Conservation (phyloP, 306 rosid species). For the Vigna radiata region DNA sequence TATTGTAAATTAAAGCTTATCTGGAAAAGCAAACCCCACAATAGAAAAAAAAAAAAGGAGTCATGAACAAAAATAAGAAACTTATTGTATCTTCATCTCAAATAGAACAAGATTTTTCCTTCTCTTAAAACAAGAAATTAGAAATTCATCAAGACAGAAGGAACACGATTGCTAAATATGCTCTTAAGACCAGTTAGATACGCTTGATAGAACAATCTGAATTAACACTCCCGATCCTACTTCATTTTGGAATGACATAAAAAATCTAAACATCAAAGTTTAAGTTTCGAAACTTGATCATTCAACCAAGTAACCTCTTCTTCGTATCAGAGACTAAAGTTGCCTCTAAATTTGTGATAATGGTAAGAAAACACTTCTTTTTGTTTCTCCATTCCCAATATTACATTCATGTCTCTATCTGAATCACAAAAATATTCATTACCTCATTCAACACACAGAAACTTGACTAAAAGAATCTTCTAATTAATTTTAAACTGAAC, state of each 20-base stretch:
- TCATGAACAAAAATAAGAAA: constrained; percentile 8
- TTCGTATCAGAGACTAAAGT: background rate
- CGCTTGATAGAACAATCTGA: no score
- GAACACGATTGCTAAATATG: background rate
- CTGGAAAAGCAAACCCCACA: background rate
- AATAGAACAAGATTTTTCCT: background rate
- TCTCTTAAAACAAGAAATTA: background rate
- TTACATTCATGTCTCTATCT: background rate
- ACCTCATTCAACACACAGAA: background rate
- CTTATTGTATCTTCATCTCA: background rate
- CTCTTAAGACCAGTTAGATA: background rate
- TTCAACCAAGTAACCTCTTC: constrained; percentile 15
- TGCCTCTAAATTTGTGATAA: background rate
- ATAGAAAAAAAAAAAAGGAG: background rate
- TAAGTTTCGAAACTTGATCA: background rate
- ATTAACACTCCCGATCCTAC: no score
- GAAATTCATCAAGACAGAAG: background rate
- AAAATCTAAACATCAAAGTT: background rate
- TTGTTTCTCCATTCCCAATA: background rate
- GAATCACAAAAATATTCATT: constrained; percentile 4
- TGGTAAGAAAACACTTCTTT: background rate
- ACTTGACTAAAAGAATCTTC: background rate
- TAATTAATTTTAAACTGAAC: background rate
- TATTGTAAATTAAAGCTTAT: background rate
- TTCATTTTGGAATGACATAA: background rate